Percentiles rank a stretch among this genome's conserved stretches.
These are phyloP conservation scores for Cenchrus americanus DNA, from an alignment of 176 grass and related monocot genomes.

Conservation along the genomic window DNA sequence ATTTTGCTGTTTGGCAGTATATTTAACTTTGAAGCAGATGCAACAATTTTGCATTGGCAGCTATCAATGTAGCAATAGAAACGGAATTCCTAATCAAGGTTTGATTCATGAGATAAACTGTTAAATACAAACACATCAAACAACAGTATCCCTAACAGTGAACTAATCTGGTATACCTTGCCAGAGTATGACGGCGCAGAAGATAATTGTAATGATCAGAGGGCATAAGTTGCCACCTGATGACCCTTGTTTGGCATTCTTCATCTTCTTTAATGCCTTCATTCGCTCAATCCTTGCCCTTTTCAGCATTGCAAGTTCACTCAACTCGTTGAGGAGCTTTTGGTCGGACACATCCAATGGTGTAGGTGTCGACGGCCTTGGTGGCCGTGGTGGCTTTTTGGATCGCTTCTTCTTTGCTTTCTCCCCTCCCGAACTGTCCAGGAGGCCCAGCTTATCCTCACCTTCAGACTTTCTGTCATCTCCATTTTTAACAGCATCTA, in stretches of 20 bases:
- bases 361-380: constrained; percentile 58
- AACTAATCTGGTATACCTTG: constrained; percentile 74
- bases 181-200: constrained; percentile 95
- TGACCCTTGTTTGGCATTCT: constrained; percentile 68
- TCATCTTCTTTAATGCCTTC: constrained; percentile 94
- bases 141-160: not conserved
- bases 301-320: constrained; percentile 79
- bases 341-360: constrained; percentile 73
- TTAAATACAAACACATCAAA: not conserved
- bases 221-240: constrained; percentile 61
- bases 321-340: constrained; percentile 84
- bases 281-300: constrained; percentile 89
- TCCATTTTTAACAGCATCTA: constrained; percentile 47
- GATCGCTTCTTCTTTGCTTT: constrained; percentile 78
- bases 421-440: constrained; percentile 54
- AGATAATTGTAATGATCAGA: constrained; percentile 81
- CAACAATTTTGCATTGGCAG: not conserved
- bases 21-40: not conserved
- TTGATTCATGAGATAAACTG: constrained; percentile 13
- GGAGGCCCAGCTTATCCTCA: constrained; percentile 52
- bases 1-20: constrained; percentile 6
- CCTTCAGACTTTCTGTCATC: constrained; percentile 53
- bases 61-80: not conserved
- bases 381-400: constrained; percentile 81
- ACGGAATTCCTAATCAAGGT: not conserved